Percentiles rank a stretch among this genome's conserved stretches.
These are phyloP conservation scores for Candida fluviatilis DNA, from an alignment of 805 yeast species.

Conservation along the genomic window DNA sequence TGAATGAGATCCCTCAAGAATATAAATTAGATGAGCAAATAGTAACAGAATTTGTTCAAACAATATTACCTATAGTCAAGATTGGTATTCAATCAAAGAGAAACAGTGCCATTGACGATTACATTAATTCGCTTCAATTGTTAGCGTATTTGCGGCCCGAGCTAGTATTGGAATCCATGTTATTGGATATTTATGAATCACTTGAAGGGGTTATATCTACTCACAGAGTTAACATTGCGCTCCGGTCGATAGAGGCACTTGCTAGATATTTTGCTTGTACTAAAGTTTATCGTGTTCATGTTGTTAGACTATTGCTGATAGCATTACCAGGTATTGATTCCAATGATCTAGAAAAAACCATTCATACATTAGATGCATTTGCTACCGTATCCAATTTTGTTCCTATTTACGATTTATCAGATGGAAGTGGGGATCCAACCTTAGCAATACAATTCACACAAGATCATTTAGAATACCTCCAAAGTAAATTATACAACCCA, in stretches of 20 bases:
- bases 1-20: slow-evolving; percentile 21
- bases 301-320: slow-evolving; percentile 67
- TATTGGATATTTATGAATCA: slow-evolving; percentile 76
- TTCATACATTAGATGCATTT: slow-evolving; percentile 62
- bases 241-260: slow-evolving; percentile 61
- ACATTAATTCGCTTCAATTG: slow-evolving; percentile 56
- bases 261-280: slow-evolving; percentile 62
- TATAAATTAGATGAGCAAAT: slow-evolving; percentile 31
- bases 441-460: slow-evolving; percentile 54
- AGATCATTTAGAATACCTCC: slow-evolving; percentile 57
- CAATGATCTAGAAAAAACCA: slow-evolving; percentile 75
- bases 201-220: slow-evolving; percentile 66
- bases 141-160: slow-evolving; percentile 61
- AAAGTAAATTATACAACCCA: slow-evolving; percentile 32
- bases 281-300: slow-evolving; percentile 69
- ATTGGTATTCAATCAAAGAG: slow-evolving; percentile 80
- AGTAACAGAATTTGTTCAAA: slow-evolving; percentile 42
- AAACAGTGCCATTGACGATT: slow-evolving; percentile 49
- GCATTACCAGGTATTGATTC: slow-evolving; percentile 81
- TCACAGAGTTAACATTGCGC: slow-evolving; percentile 72
- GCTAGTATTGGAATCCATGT: slow-evolving; percentile 46
- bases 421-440: slow-evolving; percentile 35
- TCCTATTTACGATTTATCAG: slow-evolving; percentile 63
- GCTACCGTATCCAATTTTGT: slow-evolving; percentile 67
- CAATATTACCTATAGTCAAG: slow-evolving; percentile 52